Evolutionary conservation across 345 rosid genomes (phyloP).

Genomic region (Pugionium dolabratum): DNA sequence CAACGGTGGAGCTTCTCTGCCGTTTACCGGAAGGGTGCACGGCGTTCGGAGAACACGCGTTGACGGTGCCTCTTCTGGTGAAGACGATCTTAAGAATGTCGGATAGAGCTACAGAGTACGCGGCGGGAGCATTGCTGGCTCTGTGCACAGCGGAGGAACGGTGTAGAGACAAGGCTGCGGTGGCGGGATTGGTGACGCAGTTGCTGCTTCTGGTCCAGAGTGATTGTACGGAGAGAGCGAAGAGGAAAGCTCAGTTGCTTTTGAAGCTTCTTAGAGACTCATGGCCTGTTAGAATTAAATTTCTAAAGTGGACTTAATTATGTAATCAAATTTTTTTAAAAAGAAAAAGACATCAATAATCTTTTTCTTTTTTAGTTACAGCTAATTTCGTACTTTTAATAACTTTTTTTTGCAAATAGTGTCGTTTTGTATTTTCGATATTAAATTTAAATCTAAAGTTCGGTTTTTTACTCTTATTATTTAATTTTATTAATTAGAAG

Average conservation of each 20-base stretch:
- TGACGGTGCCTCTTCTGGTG: constrained; percentile 80
- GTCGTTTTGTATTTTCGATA: too few species aligned
- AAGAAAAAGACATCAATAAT: too few species aligned
- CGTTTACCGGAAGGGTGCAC: constrained; percentile 70
- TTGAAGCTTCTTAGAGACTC: constrained; percentile 76
- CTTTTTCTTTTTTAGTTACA: not conserved
- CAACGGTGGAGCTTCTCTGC: constrained; percentile 83
- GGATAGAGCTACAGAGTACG: constrained; percentile 89
- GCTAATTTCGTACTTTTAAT: too few species aligned
- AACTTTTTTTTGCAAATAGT: too few species aligned
- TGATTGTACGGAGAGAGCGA: constrained; percentile 94
- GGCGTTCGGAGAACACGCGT: constrained; percentile 66
- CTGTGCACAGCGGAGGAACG: constrained; percentile 71
- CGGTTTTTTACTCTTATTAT: too few species aligned
- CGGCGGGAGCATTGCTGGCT: constrained; percentile 82
- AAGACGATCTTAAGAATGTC: constrained; percentile 74
- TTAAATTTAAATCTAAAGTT: too few species aligned
- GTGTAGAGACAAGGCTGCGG: constrained; percentile 75
- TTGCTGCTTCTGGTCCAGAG: constrained; percentile 82
- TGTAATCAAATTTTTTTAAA: too few species aligned
- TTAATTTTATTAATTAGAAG: too few species aligned
- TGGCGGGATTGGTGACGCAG: constrained; percentile 88
- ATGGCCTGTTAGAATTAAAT: constrained; percentile 54
- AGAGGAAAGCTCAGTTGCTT: constrained; percentile 92
- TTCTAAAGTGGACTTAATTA: too few species aligned